Evolutionary conservation across 139 green algal genomes (phyloP).

Genomic region (Penium margaritaceum): DNA sequence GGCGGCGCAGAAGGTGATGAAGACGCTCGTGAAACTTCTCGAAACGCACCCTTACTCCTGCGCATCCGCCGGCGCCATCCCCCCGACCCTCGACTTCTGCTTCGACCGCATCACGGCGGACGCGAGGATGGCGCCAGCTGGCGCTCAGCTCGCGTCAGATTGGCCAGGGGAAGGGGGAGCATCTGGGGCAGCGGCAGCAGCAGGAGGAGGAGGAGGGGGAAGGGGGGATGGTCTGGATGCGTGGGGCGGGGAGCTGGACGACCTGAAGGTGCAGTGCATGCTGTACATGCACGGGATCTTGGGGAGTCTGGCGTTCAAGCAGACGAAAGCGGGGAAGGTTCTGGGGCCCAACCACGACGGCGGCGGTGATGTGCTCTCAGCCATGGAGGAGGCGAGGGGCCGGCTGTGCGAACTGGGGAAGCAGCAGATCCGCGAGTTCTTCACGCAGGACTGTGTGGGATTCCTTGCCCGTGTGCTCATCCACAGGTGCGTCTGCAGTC

Average conservation of each 20-base stretch:
- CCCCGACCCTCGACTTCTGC: conserved; percentile 59
- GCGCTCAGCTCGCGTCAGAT: too few relatives aligned
- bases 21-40: conserved; percentile 62
- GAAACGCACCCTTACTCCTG: conserved; percentile 77
- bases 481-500: conserved; percentile 42
- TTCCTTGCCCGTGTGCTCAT: conserved; percentile 26
- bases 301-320: conserved; percentile 40
- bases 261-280: conserved; percentile 59
- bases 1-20: conserved; percentile 73
- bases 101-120: conserved; percentile 51
- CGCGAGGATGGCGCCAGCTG: neutral
- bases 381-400: conserved; percentile 11
- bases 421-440: conserved; percentile 1
- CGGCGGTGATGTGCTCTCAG: neutral
- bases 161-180: too few relatives aligned
- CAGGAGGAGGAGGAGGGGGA: too few relatives aligned
- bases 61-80: conserved; percentile 55
- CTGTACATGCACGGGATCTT: conserved; percentile 53
- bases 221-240: too few relatives aligned
- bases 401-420: conserved; percentile 12
- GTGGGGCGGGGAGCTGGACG: too few relatives aligned
- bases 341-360: too few relatives aligned
- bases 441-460: conserved; percentile 4
- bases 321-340: conserved; percentile 17
- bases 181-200: too few relatives aligned